phyloP scores from a whole-genome alignment of 305 asterid genomes.

The Fraxinus greggii region DNA sequence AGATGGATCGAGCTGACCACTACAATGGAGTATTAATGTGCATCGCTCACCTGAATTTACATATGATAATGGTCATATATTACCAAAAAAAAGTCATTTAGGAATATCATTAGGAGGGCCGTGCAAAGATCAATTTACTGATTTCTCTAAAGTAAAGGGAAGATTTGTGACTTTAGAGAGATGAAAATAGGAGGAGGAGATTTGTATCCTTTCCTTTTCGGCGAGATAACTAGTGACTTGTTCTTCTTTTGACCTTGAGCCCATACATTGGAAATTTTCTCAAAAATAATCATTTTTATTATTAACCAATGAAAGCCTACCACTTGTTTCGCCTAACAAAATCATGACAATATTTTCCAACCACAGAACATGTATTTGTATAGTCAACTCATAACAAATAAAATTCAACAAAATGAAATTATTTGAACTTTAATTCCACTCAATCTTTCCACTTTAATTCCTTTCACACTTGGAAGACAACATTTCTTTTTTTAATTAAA shows the following conservation, averaged over 20 bases:
- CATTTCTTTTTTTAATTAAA: too few relatives aligned
- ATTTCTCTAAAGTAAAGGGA: background rate
- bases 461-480: background rate
- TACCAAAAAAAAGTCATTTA: too few relatives aligned
- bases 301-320: background rate
- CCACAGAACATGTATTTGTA: background rate
- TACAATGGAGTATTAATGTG: too few relatives aligned
- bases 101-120: too few relatives aligned
- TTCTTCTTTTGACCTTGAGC: background rate
- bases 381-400: background rate
- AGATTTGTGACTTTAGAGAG: too few relatives aligned
- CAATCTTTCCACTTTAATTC: background rate
- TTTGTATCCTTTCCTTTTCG: too few relatives aligned
- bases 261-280: background rate
- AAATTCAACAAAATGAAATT: too few relatives aligned
- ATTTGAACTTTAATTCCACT: background rate
- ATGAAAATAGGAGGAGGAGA: too few relatives aligned
- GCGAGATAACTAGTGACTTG: background rate
- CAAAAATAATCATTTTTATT: background rate
- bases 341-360: background rate
- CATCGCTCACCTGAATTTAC: too few relatives aligned
- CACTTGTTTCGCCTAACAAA: background rate
- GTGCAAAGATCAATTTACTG: too few relatives aligned
- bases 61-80: too few relatives aligned
- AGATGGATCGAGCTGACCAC: too few relatives aligned